Conservation (phyloP, 305 asterid genomes). For the Coffea humblotiana region DNA sequence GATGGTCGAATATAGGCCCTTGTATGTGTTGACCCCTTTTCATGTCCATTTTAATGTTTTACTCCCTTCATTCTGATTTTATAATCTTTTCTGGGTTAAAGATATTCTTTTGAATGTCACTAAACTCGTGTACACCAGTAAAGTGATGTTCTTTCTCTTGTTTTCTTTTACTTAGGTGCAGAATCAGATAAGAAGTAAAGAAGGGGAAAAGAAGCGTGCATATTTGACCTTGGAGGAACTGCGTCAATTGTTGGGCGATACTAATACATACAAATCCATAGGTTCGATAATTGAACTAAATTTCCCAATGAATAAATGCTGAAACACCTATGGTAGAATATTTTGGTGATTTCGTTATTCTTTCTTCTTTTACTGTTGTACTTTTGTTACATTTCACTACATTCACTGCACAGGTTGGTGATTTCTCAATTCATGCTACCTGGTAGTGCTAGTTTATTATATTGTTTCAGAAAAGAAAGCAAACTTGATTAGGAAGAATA, state of each 20-base stretch:
- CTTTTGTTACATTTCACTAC: not conserved
- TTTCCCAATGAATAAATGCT: not conserved
- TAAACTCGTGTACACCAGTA: not conserved
- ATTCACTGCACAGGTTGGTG: not conserved
- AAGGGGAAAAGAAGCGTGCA: constrained; percentile 90
- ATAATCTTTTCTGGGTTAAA: not conserved
- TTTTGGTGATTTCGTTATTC: not conserved
- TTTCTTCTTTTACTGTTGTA: not conserved
- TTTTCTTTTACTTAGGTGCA: constrained; percentile 54
- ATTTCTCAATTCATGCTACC: not conserved
- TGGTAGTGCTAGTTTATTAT: not conserved
- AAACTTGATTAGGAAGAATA: not conserved
- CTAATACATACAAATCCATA: constrained; percentile 83
- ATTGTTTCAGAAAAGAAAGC: not conserved
- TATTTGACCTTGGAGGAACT: constrained; percentile 94
- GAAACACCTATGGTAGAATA: not conserved
- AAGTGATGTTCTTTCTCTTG: not conserved
- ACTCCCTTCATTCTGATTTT: not conserved
- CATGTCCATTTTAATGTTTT: not conserved
- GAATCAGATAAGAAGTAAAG: constrained; percentile 81
- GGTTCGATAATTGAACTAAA: constrained; percentile 33
- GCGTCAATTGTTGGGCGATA: constrained; percentile 65
- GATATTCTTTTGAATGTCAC: not conserved
- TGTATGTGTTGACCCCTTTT: not conserved
- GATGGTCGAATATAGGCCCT: not conserved